These are phyloP conservation scores for Elasticomyces elasticus DNA, from an alignment of 495 filamentous ascomycete species.

Conservation along the genomic window DNA sequence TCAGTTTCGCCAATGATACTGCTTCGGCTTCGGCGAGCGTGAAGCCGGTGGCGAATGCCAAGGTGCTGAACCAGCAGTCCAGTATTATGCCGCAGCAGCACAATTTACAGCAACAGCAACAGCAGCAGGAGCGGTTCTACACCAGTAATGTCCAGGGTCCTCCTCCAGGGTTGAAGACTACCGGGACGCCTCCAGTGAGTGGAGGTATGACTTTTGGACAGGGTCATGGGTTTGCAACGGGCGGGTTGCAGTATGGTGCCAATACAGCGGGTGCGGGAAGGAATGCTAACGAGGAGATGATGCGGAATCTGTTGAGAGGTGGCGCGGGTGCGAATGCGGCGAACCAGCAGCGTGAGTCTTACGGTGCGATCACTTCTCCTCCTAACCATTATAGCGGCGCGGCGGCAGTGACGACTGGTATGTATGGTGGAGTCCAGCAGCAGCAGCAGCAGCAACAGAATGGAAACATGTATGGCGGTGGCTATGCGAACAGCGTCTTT, in stretches of 20 bases:
- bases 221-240: constrained; percentile 60
- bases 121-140: constrained; percentile 53
- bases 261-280: constrained; percentile 52
- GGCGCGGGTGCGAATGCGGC: constrained; percentile 58
- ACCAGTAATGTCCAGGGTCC: constrained; percentile 70
- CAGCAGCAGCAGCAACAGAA: not conserved
- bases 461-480: not conserved
- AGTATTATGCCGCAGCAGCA: constrained; percentile 81
- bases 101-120: constrained; percentile 31
- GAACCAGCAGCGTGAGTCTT: constrained; percentile 87
- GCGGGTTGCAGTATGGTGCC: constrained; percentile 58
- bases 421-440: not conserved
- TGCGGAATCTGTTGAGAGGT: constrained; percentile 65
- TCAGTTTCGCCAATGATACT: constrained; percentile 74
- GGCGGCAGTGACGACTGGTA: constrained; percentile 35
- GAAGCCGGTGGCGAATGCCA: constrained; percentile 73
- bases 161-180: constrained; percentile 89
- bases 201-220: constrained; percentile 68
- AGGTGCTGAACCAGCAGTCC: constrained; percentile 80
- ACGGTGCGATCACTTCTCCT: constrained; percentile 36
- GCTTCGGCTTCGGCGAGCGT: constrained; percentile 53
- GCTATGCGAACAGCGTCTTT: not conserved
- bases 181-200: constrained; percentile 77
- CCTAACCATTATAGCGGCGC: constrained; percentile 37
- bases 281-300: constrained; percentile 64